Base-by-base conservation (phyloP, 2,329 filamentous ascomycete genomes). In the Alternaria burnsii region DNA sequence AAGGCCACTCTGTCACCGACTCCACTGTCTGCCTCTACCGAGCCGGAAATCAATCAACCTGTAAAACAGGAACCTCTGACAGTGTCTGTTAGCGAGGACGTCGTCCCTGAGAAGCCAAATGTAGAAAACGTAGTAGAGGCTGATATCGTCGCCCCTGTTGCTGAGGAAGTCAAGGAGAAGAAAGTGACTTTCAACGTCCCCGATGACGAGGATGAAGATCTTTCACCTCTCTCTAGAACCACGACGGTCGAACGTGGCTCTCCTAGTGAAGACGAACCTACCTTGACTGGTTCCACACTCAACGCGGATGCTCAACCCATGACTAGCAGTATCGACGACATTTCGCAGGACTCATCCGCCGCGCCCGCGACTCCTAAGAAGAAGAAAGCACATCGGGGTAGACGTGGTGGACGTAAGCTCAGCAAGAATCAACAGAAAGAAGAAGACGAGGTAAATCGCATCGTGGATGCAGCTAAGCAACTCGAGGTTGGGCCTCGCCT, bases 311-410 rank as follows among this genome's bases (percentile, higher is more conserved):
- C 59, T 42, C 56, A 63, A 11, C 24, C 61, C 32, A 52, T 38
- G 18, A 10, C 52, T 14, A 62, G 65, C 22, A 65, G 61, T 18
- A 51, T 48, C 28, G 71, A 74, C 4, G 63, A 65, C 32, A 57
- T 64, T 32, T 55, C 64, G 16, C 71, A 73, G 48, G 73, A 71
- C 34, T 59, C 70, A 11, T 65, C 57, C 16, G 56, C 62, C 26
- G 67, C 65, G 22, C 65, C 59, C 44, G 58, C 67, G n/a, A 74
- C 73, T 11, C 75, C 75, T 2, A 81, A 80, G 68, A 84, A 84
- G 72, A 83, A 82, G 72, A 84, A 83, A 63, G 82, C 82, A 5
- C 82, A 83, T 50, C 73, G 83, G 56, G 83, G 83, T 24, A 81
- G 81, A 61, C 79, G 82, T 18, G 82, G 82, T 26, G 82, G 82